A percentile compares a stretch with the other conserved stretches of the same genome.
phyloP scores from a whole-genome alignment of 768 basidiomycete species.

The Boletus huronensis region DNA sequence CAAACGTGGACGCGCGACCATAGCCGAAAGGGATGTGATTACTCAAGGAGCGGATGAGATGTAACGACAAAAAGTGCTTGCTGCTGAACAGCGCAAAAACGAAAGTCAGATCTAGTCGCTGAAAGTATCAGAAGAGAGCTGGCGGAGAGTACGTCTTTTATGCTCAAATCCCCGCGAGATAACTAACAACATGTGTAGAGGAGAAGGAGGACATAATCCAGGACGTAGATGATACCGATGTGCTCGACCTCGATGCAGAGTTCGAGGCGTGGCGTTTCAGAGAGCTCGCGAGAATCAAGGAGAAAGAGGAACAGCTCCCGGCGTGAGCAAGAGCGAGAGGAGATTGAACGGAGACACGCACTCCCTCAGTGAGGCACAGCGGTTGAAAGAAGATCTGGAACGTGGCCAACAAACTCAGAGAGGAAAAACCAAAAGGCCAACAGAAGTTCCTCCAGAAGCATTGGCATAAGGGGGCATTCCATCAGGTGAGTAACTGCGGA shows the following conservation, averaged over 20 bases:
- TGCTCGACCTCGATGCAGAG: slow-evolving; percentile 80
- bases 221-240: slow-evolving; percentile 95
- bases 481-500: slow-evolving; percentile 58
- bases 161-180: neutral
- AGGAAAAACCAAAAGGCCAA: slow-evolving; percentile 86
- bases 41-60: slow-evolving; percentile 75
- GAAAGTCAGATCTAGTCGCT: slow-evolving; percentile 92
- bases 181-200: slow-evolving; percentile 46
- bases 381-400: slow-evolving; percentile 89
- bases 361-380: slow-evolving; percentile 92
- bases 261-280: slow-evolving; percentile 96
- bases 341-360: slow-evolving; percentile 86
- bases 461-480: slow-evolving; percentile 99
- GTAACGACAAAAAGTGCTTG: slow-evolving; percentile 61
- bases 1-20: slow-evolving; percentile 74
- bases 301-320: slow-evolving; percentile 85
- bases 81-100: slow-evolving; percentile 78
- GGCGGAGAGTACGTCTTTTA: slow-evolving; percentile 69
- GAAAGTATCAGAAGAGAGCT: slow-evolving; percentile 91
- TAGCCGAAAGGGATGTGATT: slow-evolving; percentile 64
- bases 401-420: slow-evolving; percentile 75
- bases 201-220: slow-evolving; percentile 81
- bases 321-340: slow-evolving; percentile 82
- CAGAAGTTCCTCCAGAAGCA: slow-evolving; percentile 97
- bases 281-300: slow-evolving; percentile 92